Evolutionary conservation across 129 eudicot species (phyloP).

Genomic region (Kitagawia praeruptora): DNA sequence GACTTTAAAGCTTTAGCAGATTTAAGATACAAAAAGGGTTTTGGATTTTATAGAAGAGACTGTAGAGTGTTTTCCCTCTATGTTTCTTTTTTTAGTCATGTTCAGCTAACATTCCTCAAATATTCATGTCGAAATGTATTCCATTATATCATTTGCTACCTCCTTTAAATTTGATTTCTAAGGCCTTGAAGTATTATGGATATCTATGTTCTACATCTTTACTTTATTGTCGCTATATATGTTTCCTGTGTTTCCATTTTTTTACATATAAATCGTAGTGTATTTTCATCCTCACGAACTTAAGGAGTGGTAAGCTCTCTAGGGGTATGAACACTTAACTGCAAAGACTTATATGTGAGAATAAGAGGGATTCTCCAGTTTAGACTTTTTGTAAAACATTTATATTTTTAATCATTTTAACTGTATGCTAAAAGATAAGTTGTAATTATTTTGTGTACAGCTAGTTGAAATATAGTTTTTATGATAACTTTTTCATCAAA

Average conservation of each 20-base stretch:
- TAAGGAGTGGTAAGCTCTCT: neutral
- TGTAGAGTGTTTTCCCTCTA: neutral
- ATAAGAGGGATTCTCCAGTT: neutral
- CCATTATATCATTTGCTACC: neutral
- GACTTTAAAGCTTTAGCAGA: neutral
- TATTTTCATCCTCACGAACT: neutral
- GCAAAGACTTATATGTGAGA: neutral
- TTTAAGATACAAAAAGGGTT: neutral
- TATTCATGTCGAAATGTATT: neutral
- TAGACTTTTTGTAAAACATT: neutral
- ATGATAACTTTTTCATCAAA: neutral
- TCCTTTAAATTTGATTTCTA: too few species aligned
- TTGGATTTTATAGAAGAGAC: neutral
- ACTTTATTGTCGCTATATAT: neutral
- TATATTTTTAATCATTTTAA: neutral
- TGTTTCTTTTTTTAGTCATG: neutral
- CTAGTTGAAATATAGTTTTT: neutral
- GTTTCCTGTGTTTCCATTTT: neutral
- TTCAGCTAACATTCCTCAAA: neutral
- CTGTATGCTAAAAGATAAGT: neutral
- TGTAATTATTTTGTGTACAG: too few species aligned
- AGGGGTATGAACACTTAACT: neutral
- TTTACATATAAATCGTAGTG: neutral
- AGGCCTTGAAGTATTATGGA: neutral
- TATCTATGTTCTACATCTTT: neutral